Evolutionary conservation across 139 green algal species (phyloP), one percentile per base, ranked within the genome.

Genomic region (Chlamydomonas eustigma): DNA sequence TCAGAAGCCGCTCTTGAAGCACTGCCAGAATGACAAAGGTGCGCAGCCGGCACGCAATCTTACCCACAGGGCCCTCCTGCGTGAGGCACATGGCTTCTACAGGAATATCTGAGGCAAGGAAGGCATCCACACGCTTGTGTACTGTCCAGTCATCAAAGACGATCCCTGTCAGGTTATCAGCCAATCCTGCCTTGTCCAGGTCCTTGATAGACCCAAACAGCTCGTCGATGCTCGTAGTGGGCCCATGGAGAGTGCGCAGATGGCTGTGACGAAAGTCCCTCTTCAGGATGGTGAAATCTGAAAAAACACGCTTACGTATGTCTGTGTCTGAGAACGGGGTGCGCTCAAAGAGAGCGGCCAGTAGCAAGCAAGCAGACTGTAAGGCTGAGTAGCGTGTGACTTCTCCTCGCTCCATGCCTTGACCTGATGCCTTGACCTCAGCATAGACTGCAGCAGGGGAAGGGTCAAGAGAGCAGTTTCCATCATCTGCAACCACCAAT

Each of bases 141-240:
- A 81, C 76, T 37, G 37, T 51, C 76, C 76, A 81, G 69, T 81
- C 76, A 33, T 81, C 76, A 67, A 81, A 81, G 37, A 77, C 2
- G 39, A 81, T 73, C 37, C 76, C 76, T 4, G 52, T 51, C 44
- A 80, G 3, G 22, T 74, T 74, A 37, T 58, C 35, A 5, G 5
- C 3, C 3, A 35, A 6, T 37, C 35, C 68, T 32, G 37, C 8
- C 39, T 66, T 65, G 44, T 76, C 39, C 3, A 67, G 33, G 2
- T 69, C 72, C 51, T 77, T 77, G 31, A 77, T 34, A 2, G 50
- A n/a, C 2, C 32, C 72, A 77, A 77, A 77, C 31, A 77, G 72
- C 72, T 77, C 72, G 2, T 25, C 31, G 30, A 77, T 33, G 37
- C 30, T 44, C 5, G 30, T 67, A 22, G 72, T 69, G 50, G n/a